These are phyloP conservation scores for Talaromyces albobiverticillius DNA, from an alignment of 2,329 filamentous ascomycete genomes.

Conservation along the genomic window DNA sequence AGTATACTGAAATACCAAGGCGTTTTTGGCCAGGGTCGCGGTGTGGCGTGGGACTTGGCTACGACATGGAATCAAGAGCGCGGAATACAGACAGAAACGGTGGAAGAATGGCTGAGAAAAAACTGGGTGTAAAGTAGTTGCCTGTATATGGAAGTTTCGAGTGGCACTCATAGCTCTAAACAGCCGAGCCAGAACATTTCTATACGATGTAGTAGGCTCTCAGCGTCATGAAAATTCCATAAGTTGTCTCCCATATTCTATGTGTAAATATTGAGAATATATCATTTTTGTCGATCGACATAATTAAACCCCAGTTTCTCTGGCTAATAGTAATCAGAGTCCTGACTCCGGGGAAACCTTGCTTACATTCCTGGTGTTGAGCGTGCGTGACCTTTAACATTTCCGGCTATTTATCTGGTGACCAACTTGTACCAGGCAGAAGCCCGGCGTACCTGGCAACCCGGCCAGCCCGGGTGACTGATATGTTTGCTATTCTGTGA, in stretches of 20 bases:
- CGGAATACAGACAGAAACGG: slow-evolving; percentile 35
- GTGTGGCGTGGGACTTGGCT: slow-evolving; percentile 57
- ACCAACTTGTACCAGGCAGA: neutral
- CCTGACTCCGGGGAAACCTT: no score
- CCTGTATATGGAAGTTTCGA: no score
- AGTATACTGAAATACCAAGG: slow-evolving; percentile 58
- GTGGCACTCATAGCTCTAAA: no score
- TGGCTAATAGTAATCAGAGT: no score
- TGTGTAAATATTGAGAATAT: no score
- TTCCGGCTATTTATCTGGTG: neutral
- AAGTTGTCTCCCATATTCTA: no score
- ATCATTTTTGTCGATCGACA: no score
- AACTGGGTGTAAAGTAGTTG: no score
- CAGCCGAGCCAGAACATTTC: no score
- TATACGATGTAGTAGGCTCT: no score
- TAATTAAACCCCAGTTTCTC: no score
- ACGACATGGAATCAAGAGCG: slow-evolving; percentile 53
- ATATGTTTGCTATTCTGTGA: neutral
- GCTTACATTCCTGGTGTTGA: neutral
- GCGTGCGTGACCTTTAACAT: neutral
- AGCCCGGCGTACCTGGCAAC: neutral
- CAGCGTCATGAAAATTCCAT: no score
- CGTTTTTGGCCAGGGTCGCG: slow-evolving; percentile 58
- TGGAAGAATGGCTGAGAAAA: slow-evolving; percentile 25
- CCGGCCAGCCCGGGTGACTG: neutral